Base-by-base conservation (phyloP, 1,284 basidiomycete genomes). In the Puccinia hordei region DNA sequence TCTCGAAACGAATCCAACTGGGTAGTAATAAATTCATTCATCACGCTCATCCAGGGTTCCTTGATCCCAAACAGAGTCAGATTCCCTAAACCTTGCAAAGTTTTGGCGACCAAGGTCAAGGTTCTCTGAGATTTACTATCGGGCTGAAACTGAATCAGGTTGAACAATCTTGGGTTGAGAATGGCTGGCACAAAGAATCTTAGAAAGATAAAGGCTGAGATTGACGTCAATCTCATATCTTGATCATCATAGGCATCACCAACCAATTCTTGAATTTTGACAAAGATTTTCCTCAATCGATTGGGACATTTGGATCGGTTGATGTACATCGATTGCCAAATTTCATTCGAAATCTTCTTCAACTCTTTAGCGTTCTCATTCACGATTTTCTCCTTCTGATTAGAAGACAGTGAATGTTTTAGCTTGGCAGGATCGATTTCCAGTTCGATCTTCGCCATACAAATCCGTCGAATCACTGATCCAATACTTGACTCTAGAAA, bases 41-140 rank as follows among this genome's bases (percentile, higher is more conserved):
- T 84, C 69, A 81, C 82, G 15, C 81, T 81, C 85, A 85, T 85
- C 82, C 82, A 85, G 0, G 84, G 83, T 81, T 85, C 85, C 80
- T 85, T 85, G 53, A 82, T 82, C 1, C 84, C 84, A 81, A 85
- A 85, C n/a, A 63, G 15, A 9, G 89, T 88, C 84, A 99, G 93
- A 0, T 93, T 89, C 0, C 93, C 92, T 82, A 92, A 90, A 85
- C 98, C 95, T 83, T 91, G 89, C 87, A 95, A 98, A 5, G 78
- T 80, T 33, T 79, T 91, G 89, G 17, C 92, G 88, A 83, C 98
- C 92, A 81, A 95, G 88, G 86, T 99, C 95, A 69, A 93, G 93
- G 33, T 90, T 93, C 41, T 85, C 0, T 69, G 89, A 83, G 84
- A 90, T 91, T 86, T 93, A 89, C 81, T 89, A 24, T 82, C 51